Percentiles rank a stretch among this genome's conserved stretches.
Evolutionary conservation across 2,329 filamentous ascomycete species (phyloP).

Genomic region (Madurella mycetomatis): DNA sequence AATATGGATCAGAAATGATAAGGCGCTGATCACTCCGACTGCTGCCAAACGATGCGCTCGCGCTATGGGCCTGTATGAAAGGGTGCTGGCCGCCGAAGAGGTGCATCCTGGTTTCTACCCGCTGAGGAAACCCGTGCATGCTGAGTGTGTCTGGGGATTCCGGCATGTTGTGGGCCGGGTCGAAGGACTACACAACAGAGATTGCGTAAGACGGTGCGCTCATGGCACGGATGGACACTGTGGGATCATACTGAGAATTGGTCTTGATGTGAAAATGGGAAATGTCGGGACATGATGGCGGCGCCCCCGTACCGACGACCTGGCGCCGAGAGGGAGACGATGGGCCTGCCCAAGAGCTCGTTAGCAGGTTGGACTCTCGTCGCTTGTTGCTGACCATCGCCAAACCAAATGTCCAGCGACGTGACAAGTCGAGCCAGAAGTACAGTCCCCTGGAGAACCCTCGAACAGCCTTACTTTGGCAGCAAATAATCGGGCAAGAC

Average conservation of each 20-base stretch:
- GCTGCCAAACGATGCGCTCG: not conserved
- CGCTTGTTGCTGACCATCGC: too few species aligned
- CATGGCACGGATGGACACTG: not conserved
- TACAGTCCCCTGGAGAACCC: too few species aligned
- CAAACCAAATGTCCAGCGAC: too few species aligned
- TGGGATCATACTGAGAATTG: constrained; percentile 9
- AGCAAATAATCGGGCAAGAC: too few species aligned
- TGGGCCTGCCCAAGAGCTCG: not conserved
- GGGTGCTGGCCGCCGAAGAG: not conserved
- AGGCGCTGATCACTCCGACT: not conserved
- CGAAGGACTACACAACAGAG: constrained; percentile 2
- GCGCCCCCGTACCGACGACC: not conserved
- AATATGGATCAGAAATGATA: constrained; percentile 5
- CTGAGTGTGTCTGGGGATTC: constrained; percentile 6
- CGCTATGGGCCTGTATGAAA: not conserved
- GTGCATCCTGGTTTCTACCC: not conserved
- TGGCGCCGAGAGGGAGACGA: not conserved
- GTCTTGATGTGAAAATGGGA: constrained; percentile 6
- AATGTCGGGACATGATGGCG: constrained; percentile 3
- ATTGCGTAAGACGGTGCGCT: not conserved
- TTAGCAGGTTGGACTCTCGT: not conserved
- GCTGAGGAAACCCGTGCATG: constrained; percentile 2
- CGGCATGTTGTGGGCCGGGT: not conserved
- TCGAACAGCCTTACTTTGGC: too few species aligned
- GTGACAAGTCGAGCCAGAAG: too few species aligned